A percentile compares a stretch with the other conserved stretches of the same genome.
phyloP scores from a whole-genome alignment of 2,329 filamentous ascomycete species.

The Myotisia sp. region DNA sequence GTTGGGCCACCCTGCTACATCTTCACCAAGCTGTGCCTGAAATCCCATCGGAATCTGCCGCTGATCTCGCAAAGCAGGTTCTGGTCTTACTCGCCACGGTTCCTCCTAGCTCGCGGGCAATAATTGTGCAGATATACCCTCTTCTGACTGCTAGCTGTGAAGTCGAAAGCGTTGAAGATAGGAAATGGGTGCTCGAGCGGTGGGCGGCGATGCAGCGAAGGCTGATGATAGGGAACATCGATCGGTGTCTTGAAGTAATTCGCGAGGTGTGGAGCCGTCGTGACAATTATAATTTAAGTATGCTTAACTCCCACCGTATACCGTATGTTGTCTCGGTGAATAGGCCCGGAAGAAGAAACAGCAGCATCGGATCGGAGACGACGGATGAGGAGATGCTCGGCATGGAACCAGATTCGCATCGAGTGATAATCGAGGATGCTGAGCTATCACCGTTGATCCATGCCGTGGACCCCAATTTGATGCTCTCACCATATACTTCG shows the following conservation, averaged over 20 bases:
- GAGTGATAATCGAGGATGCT: neutral
- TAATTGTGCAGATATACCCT: constrained; percentile 57
- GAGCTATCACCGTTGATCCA: neutral
- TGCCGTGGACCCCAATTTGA: neutral
- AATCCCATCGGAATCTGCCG: constrained; percentile 44
- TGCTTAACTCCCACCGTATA: constrained; percentile 19
- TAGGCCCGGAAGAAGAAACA: constrained; percentile 10
- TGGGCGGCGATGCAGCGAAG: constrained; percentile 48
- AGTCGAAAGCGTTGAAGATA: constrained; percentile 43
- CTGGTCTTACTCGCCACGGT: constrained; percentile 50
- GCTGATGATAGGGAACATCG: constrained; percentile 54
- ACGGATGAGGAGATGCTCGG: neutral
- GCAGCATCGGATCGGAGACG: neutral
- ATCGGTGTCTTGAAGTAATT: constrained; percentile 50
- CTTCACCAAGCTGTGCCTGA: constrained; percentile 56
- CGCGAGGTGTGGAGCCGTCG: constrained; percentile 53
- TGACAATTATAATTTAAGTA: constrained; percentile 38
- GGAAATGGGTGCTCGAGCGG: constrained; percentile 48
- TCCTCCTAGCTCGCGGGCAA: constrained; percentile 45
- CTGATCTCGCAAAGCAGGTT: constrained; percentile 47
- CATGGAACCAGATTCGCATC: neutral
- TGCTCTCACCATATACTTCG: neutral
- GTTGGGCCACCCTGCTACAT: constrained; percentile 51
- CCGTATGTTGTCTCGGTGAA: constrained; percentile 12
- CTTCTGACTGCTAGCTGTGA: constrained; percentile 55